These are phyloP conservation scores for Kazachstania viticola DNA, from an alignment of 805 yeast genomes.

Conservation along the genomic window DNA sequence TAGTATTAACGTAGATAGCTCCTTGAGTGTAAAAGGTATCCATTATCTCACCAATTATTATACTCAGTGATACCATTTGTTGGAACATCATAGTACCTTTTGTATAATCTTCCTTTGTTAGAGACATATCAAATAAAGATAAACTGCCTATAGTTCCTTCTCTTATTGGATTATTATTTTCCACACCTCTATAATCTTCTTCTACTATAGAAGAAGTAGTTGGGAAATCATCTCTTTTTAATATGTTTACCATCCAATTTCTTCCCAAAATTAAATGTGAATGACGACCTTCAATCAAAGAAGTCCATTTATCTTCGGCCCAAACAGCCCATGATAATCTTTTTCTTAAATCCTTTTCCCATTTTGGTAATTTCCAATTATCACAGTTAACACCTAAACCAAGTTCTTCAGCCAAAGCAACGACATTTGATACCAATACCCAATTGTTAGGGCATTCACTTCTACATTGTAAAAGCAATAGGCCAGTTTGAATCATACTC, in stretches of 20 bases:
- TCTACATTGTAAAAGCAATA: slow-evolving; percentile 54
- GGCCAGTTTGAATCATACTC: slow-evolving; percentile 85
- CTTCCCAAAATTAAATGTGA: slow-evolving; percentile 61
- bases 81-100: slow-evolving; percentile 60
- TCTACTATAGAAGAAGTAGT: slow-evolving; percentile 37
- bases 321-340: slow-evolving; percentile 94
- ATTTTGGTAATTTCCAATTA: slow-evolving; percentile 83
- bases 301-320: slow-evolving; percentile 84
- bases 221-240: slow-evolving; percentile 67
- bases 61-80: slow-evolving; percentile 53
- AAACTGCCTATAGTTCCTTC: slow-evolving; percentile 6
- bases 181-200: slow-evolving; percentile 1
- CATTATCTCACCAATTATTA: slow-evolving; percentile 60
- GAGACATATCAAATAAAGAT: slow-evolving; percentile 19
- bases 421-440: slow-evolving; percentile 78
- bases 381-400: slow-evolving; percentile 88
- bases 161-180: background rate
- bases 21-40: slow-evolving; percentile 61
- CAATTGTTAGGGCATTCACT: slow-evolving; percentile 59
- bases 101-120: slow-evolving; percentile 44
- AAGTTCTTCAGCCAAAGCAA: slow-evolving; percentile 77
- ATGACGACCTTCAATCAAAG: slow-evolving; percentile 73
- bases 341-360: slow-evolving; percentile 86
- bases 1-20: slow-evolving; percentile 44
- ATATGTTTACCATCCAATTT: slow-evolving; percentile 69